phyloP scores from a whole-genome alignment of 2,329 filamentous ascomycete genomes.

The Alternaria alternata region DNA sequence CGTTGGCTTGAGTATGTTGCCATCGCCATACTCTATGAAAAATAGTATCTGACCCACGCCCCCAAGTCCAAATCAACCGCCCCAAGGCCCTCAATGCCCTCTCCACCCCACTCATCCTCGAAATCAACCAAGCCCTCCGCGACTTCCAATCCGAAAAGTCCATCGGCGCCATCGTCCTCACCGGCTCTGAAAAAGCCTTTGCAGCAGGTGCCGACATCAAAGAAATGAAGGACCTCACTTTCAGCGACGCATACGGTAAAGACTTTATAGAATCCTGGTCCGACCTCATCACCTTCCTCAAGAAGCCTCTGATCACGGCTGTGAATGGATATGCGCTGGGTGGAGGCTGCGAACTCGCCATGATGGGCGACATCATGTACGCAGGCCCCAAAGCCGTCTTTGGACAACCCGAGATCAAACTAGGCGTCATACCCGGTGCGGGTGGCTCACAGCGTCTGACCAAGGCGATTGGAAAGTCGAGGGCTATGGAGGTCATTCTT shows the following conservation, averaged over 20 bases:
- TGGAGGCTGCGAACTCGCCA: constrained; percentile 93
- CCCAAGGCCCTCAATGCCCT: constrained; percentile 96
- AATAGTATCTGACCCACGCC: constrained; percentile 12
- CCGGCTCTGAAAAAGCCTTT: constrained; percentile 84
- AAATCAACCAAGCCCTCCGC: constrained; percentile 65
- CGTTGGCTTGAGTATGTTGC: constrained; percentile 79
- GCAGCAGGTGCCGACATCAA: constrained; percentile 93
- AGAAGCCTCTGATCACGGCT: constrained; percentile 93
- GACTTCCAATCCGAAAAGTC: constrained; percentile 43
- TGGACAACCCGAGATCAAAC: constrained; percentile 95
- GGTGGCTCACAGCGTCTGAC: constrained; percentile 91
- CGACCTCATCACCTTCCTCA: constrained; percentile 79
- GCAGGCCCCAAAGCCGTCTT: constrained; percentile 87
- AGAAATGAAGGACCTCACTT: constrained; percentile 94
- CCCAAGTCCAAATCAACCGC: constrained; percentile 85
- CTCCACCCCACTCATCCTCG: constrained; percentile 85
- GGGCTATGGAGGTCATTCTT: constrained; percentile 59
- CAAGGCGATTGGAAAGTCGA: constrained; percentile 62
- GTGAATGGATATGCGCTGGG: constrained; percentile 95
- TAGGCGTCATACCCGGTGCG: constrained; percentile 90
- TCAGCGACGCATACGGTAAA: constrained; percentile 83
- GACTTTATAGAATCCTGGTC: constrained; percentile 98
- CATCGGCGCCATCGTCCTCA: constrained; percentile 67
- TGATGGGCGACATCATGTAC: constrained; percentile 98
- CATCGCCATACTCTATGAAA: background rate